Evolutionary conservation across 2,329 filamentous ascomycete genomes (phyloP), one percentile per base, ranked within the genome.

Genomic region (Xylaria sp.): DNA sequence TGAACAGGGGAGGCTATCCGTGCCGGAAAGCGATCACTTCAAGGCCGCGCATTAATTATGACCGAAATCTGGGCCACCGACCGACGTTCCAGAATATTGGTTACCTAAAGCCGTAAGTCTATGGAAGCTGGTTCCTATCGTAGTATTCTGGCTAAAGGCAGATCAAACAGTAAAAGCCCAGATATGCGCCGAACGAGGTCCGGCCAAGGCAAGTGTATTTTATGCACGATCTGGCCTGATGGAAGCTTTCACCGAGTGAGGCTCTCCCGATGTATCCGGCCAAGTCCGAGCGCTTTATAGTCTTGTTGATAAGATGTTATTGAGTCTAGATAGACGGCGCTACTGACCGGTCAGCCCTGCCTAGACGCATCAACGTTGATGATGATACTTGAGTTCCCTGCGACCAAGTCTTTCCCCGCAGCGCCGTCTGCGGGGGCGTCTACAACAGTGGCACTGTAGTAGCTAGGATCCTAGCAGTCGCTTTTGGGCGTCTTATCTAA

Each of bases 131-230:
- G 71, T 60, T 45, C 57, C 67, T 75, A 64, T 70, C 61, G 61
- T 67, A 64, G 69, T 58, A 79, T 79, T 80, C 76, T 81, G 79
- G 79, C 79, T 81, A 81, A 81, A 81, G 71, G 79, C 70, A 74
- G 78, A 81, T 81, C 78, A 81, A 78, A 80, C 77, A 73, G 34
- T 34, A 63, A 59, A 42, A 64, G 51, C 17, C 32, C 48, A 60
- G 14, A 58, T 51, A 58, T 66, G 60, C 60, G 53, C 39, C 50
- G 64, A 67, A 53, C 58, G 51, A 68, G 63, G 56, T 60, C 64
- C 53, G 56, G 17, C 19, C 47, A 58, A 54, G 34, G 60, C 12
- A 61, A 42, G 60, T 45, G 42, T 32, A 27, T 48, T 36, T 48
- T 53, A 57, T 56, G 42, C 62, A 65, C 62, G 54, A 27, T 65